Base-by-base conservation (phyloP, 805 yeast genomes). In the Metschnikowia santaceciliae region DNA sequence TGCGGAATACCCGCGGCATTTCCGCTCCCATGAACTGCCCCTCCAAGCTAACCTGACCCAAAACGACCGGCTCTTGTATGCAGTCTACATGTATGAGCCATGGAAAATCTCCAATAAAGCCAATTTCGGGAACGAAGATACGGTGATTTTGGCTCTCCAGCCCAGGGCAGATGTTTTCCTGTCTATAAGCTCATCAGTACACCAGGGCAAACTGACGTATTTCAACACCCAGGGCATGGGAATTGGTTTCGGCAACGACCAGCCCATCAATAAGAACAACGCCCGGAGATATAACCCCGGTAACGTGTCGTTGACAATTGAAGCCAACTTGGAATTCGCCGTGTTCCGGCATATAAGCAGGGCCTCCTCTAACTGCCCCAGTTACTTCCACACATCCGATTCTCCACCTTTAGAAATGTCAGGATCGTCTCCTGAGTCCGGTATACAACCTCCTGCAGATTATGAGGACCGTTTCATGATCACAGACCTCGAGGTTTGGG, bases 401-500 rank as follows among this genome's bases (percentile, higher is more conserved):
- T 22, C 44, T 3, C 2, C 23, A 10, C 26, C 34, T 11, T 13
- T 22, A 3, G 41, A 15, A 19, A 5, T 6, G 17, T 6, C 23
- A 3, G 26, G 20, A n/a, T 2, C 4, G 3, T 54, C 49, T 15
- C 67, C 73, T 0, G n/a, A 36, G 1, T 68, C 64, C 42, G 35
- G 22, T 2, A 54, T 56, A 39, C 44, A 59, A 2, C 17, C 36
- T 1, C 7, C 36, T 8, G 57, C 56, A 56, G 69, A 66, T 56
- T 86, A 73, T 60, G 97, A 92, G 63, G 83, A 85, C 53, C 70
- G 89, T 46, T 82, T 92, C 59, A 63, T 77, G 49, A 80, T 92
- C 6, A 80, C 83, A 4, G 91, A 86, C 56, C 70, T 91, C 23
- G 97, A 91, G 63, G 96, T 90, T 0, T 88, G 94, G 91, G 98